phyloP scores from a whole-genome alignment of 352 stramenopile genomes.

The Globisporangium yorkense region DNA sequence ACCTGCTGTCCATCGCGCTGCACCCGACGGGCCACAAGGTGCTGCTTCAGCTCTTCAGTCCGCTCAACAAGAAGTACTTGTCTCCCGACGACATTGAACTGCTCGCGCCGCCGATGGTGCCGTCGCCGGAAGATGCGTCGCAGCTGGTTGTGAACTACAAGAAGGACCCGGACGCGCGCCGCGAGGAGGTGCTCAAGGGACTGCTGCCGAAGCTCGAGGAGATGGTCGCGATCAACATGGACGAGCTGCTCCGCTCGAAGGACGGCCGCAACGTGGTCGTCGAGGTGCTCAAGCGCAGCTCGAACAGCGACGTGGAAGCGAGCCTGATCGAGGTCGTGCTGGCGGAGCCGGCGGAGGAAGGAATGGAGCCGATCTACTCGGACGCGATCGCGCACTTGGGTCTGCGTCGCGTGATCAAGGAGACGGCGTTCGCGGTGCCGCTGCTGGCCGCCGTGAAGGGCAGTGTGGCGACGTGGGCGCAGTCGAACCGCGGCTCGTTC shows the following conservation, averaged over 20 bases:
- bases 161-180: constrained; percentile 74
- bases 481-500: constrained; percentile 76
- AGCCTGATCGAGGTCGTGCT: constrained; percentile 43
- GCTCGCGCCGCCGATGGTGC: constrained; percentile 68
- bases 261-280: constrained; percentile 74
- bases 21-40: constrained; percentile 75
- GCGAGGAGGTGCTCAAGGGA: constrained; percentile 71
- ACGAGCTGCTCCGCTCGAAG: constrained; percentile 71
- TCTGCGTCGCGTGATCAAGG: constrained; percentile 74
- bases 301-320: constrained; percentile 38
- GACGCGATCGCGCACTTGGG: constrained; percentile 71
- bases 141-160: constrained; percentile 82
- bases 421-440: constrained; percentile 45
- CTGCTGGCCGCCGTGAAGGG: constrained; percentile 49
- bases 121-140: constrained; percentile 49
- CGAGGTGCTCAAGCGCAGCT: constrained; percentile 67
- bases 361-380: constrained; percentile 52
- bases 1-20: constrained; percentile 63
- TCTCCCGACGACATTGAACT: constrained; percentile 71
- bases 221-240: constrained; percentile 57
- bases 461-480: constrained; percentile 44
- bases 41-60: constrained; percentile 71
- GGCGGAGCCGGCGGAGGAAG: constrained; percentile 26
- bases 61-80: constrained; percentile 81
- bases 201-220: constrained; percentile 78